Percentiles rank a stretch among this genome's conserved stretches.
Evolutionary conservation across 345 rosid genomes (phyloP).

Genomic region (Gossypium australe): DNA sequence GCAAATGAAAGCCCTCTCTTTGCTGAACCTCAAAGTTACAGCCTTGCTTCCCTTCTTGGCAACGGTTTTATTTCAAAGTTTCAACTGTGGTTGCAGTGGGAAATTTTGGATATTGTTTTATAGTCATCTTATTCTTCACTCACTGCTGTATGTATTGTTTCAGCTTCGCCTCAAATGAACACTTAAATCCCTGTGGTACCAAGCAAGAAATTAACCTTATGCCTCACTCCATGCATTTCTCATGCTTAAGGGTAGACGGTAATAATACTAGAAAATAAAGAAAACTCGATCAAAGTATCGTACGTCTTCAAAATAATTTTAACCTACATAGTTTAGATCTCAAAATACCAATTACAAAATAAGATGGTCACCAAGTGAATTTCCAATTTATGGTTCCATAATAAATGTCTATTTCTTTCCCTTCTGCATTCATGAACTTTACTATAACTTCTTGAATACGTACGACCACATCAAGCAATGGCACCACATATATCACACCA

Average conservation of each 20-base stretch:
- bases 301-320: conserved; percentile 27
- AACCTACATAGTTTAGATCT: conserved; percentile 2
- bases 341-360: background rate
- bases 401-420: background rate
- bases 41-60: too few relatives aligned
- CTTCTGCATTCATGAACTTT: background rate
- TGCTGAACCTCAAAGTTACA: too few relatives aligned
- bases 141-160: too few relatives aligned
- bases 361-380: background rate
- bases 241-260: background rate
- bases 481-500: background rate
- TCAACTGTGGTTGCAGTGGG: too few relatives aligned
- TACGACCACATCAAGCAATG: background rate
- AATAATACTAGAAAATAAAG: background rate
- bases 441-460: background rate
- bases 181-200: background rate
- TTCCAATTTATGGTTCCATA: background rate
- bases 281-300: background rate
- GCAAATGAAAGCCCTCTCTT: too few relatives aligned
- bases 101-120: too few relatives aligned
- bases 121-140: too few relatives aligned
- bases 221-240: background rate
- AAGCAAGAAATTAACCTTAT: background rate
- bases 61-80: too few relatives aligned
- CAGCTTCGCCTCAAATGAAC: too few relatives aligned